Base-by-base conservation (phyloP, 257 asterid species). In the Henckelia pumila region DNA sequence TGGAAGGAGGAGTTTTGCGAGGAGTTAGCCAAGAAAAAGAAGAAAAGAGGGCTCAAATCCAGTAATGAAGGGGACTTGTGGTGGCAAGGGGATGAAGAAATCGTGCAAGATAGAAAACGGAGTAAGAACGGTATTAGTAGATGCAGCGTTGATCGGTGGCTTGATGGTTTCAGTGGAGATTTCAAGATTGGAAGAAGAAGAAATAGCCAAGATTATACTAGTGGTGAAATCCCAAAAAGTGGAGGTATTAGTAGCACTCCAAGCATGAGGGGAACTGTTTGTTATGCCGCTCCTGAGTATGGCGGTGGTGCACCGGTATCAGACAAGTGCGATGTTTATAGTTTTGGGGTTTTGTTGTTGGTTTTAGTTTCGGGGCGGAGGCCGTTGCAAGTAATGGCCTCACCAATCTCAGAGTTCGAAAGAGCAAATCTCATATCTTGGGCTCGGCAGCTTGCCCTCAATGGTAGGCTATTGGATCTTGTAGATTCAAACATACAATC, bases 1-100 rank as follows among this genome's bases (percentile, higher is more conserved):
- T 92, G 98, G 98, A 89, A 87, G 82, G 98, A 92, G 59, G 98
- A 92, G 70, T 89, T 87, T 56, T 92, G 97, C 24, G 96, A 89
- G 10, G 98, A 92, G 57, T 59, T 92, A 28, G 55, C 90, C 28
- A 90, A 84, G 79, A 92, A 89, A 73, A 92, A 84, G 82, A 88
- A 88, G 76, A 88, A 79, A 68, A 70, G 85, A 55, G 79, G 66
- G n/a, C 68, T 13, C 7, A 75, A 79, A 62, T 47, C 52, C 8
- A 76, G 73, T 9, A 65, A 57, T 26, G 85, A 72, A 1, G 92
- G 85, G 7, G 95, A 85, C 56, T 32, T 79, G 76, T 88, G 93
- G 97, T 88, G 95, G 95, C 95, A 89, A 70, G 82, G 82, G 79
- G 95, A 89, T 23, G 89, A 87, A 3, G 96, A 83, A 32, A 72